phyloP scores from a whole-genome alignment of 2,329 filamentous ascomycete genomes.

The Neoscytalidium dimidiatum region DNA sequence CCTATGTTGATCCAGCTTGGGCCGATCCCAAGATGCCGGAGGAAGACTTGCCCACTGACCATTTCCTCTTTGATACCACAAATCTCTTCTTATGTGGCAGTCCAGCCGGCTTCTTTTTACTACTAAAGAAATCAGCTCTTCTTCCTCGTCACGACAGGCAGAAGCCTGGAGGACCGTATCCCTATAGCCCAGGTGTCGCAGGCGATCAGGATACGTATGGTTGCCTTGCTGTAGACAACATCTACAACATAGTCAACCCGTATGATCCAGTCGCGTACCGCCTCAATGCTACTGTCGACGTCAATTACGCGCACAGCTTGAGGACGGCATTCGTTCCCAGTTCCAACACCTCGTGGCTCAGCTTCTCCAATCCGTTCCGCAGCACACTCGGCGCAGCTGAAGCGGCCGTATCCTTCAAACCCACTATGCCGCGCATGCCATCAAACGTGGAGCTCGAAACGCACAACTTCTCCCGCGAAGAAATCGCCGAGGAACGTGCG shows the following conservation, averaged over 20 bases:
- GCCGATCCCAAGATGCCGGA: slow-evolving; percentile 38
- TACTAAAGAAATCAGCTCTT: slow-evolving; percentile 74
- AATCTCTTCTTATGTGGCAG: slow-evolving; percentile 90
- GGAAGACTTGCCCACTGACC: slow-evolving; percentile 50
- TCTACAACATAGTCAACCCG: slow-evolving; percentile 87
- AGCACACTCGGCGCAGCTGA: slow-evolving; percentile 26
- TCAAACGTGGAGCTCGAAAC: slow-evolving; percentile 83
- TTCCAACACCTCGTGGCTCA: slow-evolving; percentile 56
- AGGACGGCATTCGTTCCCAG: slow-evolving; percentile 79
- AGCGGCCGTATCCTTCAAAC: slow-evolving; percentile 36
- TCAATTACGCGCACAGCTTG: slow-evolving; percentile 73
- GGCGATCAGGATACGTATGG: slow-evolving; percentile 81
- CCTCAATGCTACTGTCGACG: slow-evolving; percentile 87
- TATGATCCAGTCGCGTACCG: slow-evolving; percentile 85
- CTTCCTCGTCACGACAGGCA: slow-evolving; percentile 73
- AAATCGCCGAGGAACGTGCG: slow-evolving; percentile 87
- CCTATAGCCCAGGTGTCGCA: slow-evolving; percentile 59
- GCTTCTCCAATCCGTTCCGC: slow-evolving; percentile 43
- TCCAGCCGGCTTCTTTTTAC: slow-evolving; percentile 87
- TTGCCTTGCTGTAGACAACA: slow-evolving; percentile 89
- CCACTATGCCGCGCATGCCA: slow-evolving; percentile 40
- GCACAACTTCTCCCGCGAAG: slow-evolving; percentile 90
- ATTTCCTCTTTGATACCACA: slow-evolving; percentile 88
- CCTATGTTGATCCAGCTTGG: slow-evolving; percentile 55
- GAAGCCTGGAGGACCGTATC: slow-evolving; percentile 73